Conservation (phyloP, 73 alveolate species). For the Effrenium voratum region DNA sequence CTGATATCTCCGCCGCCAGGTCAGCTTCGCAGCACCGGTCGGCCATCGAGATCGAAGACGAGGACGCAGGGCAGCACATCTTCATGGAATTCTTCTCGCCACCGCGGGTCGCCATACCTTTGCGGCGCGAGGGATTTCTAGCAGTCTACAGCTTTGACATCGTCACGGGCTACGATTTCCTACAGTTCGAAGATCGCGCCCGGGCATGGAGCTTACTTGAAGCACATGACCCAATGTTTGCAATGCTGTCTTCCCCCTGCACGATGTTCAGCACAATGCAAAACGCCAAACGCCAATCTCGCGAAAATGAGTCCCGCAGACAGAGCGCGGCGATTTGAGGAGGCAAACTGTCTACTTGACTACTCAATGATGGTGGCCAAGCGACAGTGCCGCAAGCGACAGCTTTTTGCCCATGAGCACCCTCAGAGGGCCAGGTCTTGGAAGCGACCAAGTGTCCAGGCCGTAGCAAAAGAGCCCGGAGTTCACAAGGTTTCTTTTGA, state of each 20-base stretch:
- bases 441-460: not conserved
- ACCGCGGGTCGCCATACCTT: not conserved
- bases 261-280: not conserved
- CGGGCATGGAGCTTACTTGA: not conserved
- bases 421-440: not conserved
- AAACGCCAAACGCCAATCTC: not conserved
- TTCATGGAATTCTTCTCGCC: conserved; percentile 35
- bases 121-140: not conserved
- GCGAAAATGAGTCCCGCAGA: not conserved
- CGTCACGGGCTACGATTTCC: conserved; percentile 3
- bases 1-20: too few species aligned
- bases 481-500: not conserved
- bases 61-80: not conserved
- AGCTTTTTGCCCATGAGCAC: not conserved
- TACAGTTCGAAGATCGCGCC: not conserved
- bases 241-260: conserved; percentile 6
- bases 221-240: not conserved
- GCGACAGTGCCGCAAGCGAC: too few species aligned
- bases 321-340: not conserved
- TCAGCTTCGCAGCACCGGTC: too few species aligned
- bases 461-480: not conserved
- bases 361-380: not conserved
- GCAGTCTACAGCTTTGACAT: conserved; percentile 12
- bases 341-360: not conserved
- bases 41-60: not conserved